A percentile compares a stretch with the other conserved stretches of the same genome.
phyloP scores from a whole-genome alignment of 2,329 filamentous ascomycete genomes.

The Fusarium musae region DNA sequence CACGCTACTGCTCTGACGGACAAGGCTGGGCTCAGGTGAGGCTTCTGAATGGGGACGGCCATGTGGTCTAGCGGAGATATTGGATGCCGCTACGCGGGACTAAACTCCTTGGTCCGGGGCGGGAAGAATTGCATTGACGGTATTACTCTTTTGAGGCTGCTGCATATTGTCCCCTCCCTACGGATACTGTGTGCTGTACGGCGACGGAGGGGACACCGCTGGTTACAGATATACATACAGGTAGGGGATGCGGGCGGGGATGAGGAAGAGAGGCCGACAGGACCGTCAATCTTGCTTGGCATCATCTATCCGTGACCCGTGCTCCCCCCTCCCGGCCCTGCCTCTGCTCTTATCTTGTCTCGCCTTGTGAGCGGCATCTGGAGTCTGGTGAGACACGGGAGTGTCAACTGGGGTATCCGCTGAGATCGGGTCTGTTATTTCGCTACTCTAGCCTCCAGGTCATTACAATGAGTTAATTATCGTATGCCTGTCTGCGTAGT shows the following conservation, averaged over 20 bases:
- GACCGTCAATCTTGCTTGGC: slow-evolving; percentile 6
- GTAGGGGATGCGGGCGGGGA: slow-evolving; percentile 4
- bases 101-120: neutral
- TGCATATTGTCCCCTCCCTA: slow-evolving; percentile 15
- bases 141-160: slow-evolving; percentile 30
- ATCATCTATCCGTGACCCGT: slow-evolving; percentile 2
- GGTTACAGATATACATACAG: slow-evolving; percentile 5
- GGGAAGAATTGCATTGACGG: slow-evolving; percentile 21
- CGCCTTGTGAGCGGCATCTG: slow-evolving; percentile 40
- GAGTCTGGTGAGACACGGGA: slow-evolving; percentile 46
- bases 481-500: neutral
- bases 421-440: slow-evolving; percentile 34
- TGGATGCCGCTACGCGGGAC: slow-evolving; percentile 3
- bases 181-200: neutral
- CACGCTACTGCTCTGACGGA: slow-evolving; percentile 37
- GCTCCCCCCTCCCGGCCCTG: neutral
- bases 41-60: slow-evolving; percentile 25
- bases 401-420: slow-evolving; percentile 43
- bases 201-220: neutral
- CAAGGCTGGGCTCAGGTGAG: slow-evolving; percentile 41
- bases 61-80: slow-evolving; percentile 29
- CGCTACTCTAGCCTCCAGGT: neutral
- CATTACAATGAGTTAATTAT: neutral
- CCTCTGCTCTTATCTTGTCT: slow-evolving; percentile 21
- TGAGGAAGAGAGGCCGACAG: slow-evolving; percentile 11